Conservation (phyloP, 2,329 filamentous ascomycete genomes). For the Huntiella abstrusa region DNA sequence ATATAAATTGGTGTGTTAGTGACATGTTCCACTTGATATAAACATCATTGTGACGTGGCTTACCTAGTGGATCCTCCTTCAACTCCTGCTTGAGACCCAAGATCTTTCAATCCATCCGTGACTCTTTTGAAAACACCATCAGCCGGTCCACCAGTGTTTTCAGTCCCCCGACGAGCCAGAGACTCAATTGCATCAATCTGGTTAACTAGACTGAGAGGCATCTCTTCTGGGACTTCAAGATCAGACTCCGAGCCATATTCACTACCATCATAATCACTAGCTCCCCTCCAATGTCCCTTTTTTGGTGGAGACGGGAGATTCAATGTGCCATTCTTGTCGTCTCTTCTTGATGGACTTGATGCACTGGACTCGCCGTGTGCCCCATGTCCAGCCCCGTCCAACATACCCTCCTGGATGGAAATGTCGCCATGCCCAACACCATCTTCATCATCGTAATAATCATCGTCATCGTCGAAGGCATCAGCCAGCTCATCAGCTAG, state of each 20-base stretch:
- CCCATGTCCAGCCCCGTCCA: conserved; percentile 23
- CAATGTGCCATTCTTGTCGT: conserved; percentile 23
- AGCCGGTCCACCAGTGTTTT: conserved; percentile 42
- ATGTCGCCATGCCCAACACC: conserved; percentile 20
- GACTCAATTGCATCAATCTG: conserved; percentile 57
- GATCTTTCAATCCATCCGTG: conserved; percentile 48
- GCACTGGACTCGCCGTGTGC: conserved; percentile 15
- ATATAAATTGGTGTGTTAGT: background rate
- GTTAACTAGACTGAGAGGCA: conserved; percentile 45
- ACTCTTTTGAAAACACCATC: conserved; percentile 52
- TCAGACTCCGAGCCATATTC: conserved; percentile 59
- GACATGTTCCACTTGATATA: background rate
- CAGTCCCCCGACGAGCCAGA: conserved; percentile 44
- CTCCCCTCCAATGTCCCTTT: conserved; percentile 30
- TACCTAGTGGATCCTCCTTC: conserved; percentile 56
- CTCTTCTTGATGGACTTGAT: conserved; percentile 10
- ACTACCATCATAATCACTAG: conserved; percentile 50
- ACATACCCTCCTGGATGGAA: conserved; percentile 30
- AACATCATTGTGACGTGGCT: conserved; percentile 13
- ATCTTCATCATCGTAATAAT: conserved; percentile 29
- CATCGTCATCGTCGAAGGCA: conserved; percentile 46
- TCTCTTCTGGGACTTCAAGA: conserved; percentile 42
- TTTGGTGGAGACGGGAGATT: conserved; percentile 25
- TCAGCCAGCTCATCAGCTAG: conserved; percentile 66
- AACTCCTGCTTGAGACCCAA: conserved; percentile 54